phyloP scores from a whole-genome alignment of 257 asterid genomes.

The Leptodermis oblonga region DNA sequence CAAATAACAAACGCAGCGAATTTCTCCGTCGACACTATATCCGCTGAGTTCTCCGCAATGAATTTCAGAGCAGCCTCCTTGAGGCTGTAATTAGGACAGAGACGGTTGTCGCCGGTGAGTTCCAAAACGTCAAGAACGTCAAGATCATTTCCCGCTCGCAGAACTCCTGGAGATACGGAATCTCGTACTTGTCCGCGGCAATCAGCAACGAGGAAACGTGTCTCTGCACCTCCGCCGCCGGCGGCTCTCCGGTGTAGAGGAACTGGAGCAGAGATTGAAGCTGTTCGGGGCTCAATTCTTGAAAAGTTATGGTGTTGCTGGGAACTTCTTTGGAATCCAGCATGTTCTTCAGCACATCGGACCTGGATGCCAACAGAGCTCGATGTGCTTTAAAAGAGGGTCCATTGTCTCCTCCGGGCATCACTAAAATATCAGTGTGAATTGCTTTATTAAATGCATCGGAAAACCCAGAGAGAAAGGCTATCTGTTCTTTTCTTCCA shows the following conservation, averaged over 20 bases:
- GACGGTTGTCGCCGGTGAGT: no score
- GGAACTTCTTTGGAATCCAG: slow-evolving; percentile 76
- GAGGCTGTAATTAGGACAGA: slow-evolving; percentile 52
- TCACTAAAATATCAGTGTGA: slow-evolving; percentile 62
- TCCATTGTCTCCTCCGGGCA: slow-evolving; percentile 65
- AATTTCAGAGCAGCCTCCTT: slow-evolving; percentile 65
- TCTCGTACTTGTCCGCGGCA: slow-evolving; percentile 86
- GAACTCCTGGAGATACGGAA: slow-evolving; percentile 60
- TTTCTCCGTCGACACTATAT: slow-evolving; percentile 58
- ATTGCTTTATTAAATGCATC: slow-evolving; percentile 52
- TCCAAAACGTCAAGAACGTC: slow-evolving; percentile 70
- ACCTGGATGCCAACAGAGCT: slow-evolving; percentile 74
- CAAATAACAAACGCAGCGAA: slow-evolving; percentile 77
- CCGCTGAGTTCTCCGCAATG: slow-evolving; percentile 67
- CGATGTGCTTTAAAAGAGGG: slow-evolving; percentile 69
- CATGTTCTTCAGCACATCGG: slow-evolving; percentile 55
- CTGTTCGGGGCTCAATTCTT: slow-evolving; percentile 63
- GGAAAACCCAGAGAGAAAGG: slow-evolving; percentile 54
- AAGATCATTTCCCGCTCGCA: slow-evolving; percentile 78
- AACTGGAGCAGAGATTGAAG: slow-evolving; percentile 61
- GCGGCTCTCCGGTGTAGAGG: slow-evolving; percentile 57
- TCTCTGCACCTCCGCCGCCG: slow-evolving; percentile 57
- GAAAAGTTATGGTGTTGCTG: slow-evolving; percentile 50
- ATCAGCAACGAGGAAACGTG: slow-evolving; percentile 66
- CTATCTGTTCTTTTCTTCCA: slow-evolving; percentile 60